Conservation (phyloP, 2,329 filamentous ascomycete genomes). For the Chaetomium globosum region DNA sequence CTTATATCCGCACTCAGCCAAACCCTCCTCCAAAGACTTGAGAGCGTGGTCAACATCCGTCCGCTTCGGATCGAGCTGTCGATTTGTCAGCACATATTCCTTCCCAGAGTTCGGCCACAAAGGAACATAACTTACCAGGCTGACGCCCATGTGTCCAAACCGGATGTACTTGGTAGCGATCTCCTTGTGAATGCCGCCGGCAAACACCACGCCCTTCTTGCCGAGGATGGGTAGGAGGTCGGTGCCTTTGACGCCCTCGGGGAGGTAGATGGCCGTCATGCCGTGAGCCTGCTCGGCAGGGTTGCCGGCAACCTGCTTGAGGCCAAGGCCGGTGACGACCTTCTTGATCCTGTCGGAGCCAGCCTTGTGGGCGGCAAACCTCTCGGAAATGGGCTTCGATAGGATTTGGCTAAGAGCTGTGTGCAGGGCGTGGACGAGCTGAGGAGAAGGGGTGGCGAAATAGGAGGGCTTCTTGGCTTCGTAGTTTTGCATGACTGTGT, state of each 20-base stretch:
- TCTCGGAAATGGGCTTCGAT: conserved; percentile 74
- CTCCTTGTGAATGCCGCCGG: conserved; percentile 93
- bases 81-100: conserved; percentile 35
- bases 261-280: conserved; percentile 97
- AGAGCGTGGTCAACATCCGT: conserved; percentile 84
- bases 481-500: conserved; percentile 93
- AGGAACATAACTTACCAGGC: conserved; percentile 61
- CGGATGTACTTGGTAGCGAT: conserved; percentile 92
- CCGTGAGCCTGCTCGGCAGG: conserved; percentile 91
- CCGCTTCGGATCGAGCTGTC: conserved; percentile 71
- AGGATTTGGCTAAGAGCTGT: conserved; percentile 86
- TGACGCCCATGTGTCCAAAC: conserved; percentile 97
- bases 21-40: conserved; percentile 70
- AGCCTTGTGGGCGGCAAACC: conserved; percentile 79
- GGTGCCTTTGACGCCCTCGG: conserved; percentile 76
- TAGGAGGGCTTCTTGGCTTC: conserved; percentile 97
- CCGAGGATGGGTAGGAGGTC: conserved; percentile 83
- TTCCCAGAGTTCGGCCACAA: not conserved
- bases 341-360: conserved; percentile 86
- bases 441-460: conserved; percentile 94
- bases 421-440: conserved; percentile 90
- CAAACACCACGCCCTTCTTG: conserved; percentile 89
- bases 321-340: conserved; percentile 74
- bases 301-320: conserved; percentile 83
- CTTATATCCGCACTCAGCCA: conserved; percentile 72